Conservation (phyloP, 345 rosid species). For the Citrus mangshanensis region DNA sequence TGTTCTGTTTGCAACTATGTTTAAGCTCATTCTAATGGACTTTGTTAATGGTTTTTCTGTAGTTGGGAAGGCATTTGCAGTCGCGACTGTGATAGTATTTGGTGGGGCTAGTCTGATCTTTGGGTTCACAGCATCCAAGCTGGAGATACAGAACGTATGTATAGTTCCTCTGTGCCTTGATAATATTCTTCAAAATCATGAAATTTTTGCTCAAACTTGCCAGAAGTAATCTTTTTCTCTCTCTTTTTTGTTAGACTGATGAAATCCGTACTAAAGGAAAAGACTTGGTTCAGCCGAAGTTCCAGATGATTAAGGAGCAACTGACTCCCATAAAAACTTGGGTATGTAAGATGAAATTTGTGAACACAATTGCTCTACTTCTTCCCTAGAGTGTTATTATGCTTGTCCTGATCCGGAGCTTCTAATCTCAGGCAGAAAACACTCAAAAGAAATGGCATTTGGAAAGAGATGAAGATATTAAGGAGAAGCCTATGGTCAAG, state of each 20-base stretch:
- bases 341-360: conserved; percentile 39
- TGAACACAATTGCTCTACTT: neutral
- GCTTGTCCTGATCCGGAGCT: neutral
- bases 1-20: neutral
- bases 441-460: conserved; percentile 72
- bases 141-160: conserved; percentile 61
- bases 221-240: neutral
- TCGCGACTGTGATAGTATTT: conserved; percentile 67
- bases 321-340: conserved; percentile 59
- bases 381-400: conserved; percentile 2
- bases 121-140: conserved; percentile 59
- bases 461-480: conserved; percentile 38
- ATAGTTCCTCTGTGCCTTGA: neutral
- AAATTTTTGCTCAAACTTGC: neutral
- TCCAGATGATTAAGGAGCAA: conserved; percentile 53
- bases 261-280: conserved; percentile 57
- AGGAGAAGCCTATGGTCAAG: conserved; percentile 68
- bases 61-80: conserved; percentile 90
- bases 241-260: conserved; percentile 39
- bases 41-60: conserved; percentile 3
- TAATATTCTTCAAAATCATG: neutral
- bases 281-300: conserved; percentile 60
- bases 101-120: conserved; percentile 66
- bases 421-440: conserved; percentile 47
- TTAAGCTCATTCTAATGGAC: neutral